Base-by-base conservation (phyloP, 345 rosid genomes). In the Alliaria petiolata region DNA sequence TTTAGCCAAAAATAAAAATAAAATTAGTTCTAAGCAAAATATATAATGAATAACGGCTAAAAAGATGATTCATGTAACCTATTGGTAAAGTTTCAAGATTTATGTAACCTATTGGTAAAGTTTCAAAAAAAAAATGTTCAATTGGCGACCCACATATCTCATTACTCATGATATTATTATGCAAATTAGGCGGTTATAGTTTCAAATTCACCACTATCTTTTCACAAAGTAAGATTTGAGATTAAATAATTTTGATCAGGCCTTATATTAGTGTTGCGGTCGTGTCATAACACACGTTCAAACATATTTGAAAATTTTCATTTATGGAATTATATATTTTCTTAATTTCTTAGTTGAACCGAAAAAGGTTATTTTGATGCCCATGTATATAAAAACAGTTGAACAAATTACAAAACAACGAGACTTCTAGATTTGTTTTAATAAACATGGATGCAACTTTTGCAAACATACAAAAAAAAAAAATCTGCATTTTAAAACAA, bases 381-480 rank as follows among this genome's bases (percentile, higher is more conserved):
- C 19, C 20, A 3, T 43, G 17, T 20, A 47, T 16, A 57, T n/a
- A 2, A 70, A 64, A 64, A 55, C 15, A 31, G 66, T 20, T 65
- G 61, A 47, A 58, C 71, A 49, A 65, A 57, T 6, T 30, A 65
- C 20, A 58, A 52, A 38, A 45, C 31, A 54, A 55, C 10, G 11
- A 58, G 51, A 49, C 36, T 57, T 65, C 45, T 47, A 36, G 52
- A 28, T 14, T n/a, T 19, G 26, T 57, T 39, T 46, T 17, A 44
- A 34, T 22, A 63, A 54, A 16, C 63, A 71, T 11, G 7, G 30
- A 19, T 42, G 52, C 14, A 71, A 40, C 75, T 61, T 9, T 40
- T 40, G 50, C 15, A 70, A 40, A 53, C 20, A 44, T 12, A 53
- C 12, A 43, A 34, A 54, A 17, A 45, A 34, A n/a, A n/a, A n/a